A percentile compares a stretch with the other conserved stretches of the same genome.
These are phyloP conservation scores for Gliomastix tumulicola DNA, from an alignment of 2,329 filamentous ascomycete genomes.

Conservation along the genomic window DNA sequence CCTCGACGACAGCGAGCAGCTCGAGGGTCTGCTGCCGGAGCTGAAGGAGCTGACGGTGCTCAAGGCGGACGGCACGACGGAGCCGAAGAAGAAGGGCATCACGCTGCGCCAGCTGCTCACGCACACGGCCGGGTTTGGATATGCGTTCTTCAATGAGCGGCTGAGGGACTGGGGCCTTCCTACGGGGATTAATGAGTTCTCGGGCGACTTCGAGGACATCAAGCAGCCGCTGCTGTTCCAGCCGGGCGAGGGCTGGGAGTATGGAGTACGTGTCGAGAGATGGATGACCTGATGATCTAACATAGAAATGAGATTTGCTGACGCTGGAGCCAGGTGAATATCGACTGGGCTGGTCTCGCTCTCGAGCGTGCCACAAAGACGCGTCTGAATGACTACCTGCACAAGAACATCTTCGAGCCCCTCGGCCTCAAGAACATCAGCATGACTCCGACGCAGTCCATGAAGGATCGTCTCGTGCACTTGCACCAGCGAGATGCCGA, in stretches of 20 bases:
- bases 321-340: too few relatives aligned
- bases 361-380: slow-evolving; percentile 30
- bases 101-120: slow-evolving; percentile 43
- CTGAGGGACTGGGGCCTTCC: slow-evolving; percentile 29
- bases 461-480: slow-evolving; percentile 46
- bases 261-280: too few relatives aligned
- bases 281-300: too few relatives aligned
- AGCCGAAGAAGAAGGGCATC: slow-evolving; percentile 39
- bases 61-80: slow-evolving; percentile 24
- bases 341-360: slow-evolving; percentile 40
- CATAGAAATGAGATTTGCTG: too few relatives aligned
- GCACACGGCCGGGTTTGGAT: slow-evolving; percentile 39
- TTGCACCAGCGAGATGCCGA: slow-evolving; percentile 46
- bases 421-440: slow-evolving; percentile 24
- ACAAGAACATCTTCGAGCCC: slow-evolving; percentile 24
- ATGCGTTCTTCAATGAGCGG: slow-evolving; percentile 31
- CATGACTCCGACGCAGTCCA: slow-evolving; percentile 37
- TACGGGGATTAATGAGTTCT: slow-evolving; percentile 19
- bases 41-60: slow-evolving; percentile 39
- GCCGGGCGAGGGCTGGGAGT: slow-evolving; percentile 41
- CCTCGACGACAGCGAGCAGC: slow-evolving; percentile 38
- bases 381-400: slow-evolving; percentile 27
- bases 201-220: slow-evolving; percentile 23
- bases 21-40: slow-evolving; percentile 42
- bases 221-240: slow-evolving; percentile 35